A percentile compares a stretch with the other conserved stretches of the same genome.
These are phyloP conservation scores for Nothopassalora personata DNA, from an alignment of 2,329 filamentous ascomycete genomes.

Conservation along the genomic window DNA sequence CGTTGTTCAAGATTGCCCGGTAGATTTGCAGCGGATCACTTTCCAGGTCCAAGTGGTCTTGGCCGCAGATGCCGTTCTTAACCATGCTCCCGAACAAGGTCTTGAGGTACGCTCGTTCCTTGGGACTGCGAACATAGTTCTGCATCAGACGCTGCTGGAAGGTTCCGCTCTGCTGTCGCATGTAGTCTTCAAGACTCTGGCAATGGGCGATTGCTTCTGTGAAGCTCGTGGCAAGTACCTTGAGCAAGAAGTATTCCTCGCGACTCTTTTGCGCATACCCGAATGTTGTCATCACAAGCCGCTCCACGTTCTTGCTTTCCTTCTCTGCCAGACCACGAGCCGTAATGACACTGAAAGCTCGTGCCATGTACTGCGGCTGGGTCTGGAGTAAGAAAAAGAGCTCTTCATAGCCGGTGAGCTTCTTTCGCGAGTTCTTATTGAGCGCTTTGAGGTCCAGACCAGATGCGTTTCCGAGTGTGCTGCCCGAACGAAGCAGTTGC, in stretches of 20 bases:
- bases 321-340: constrained; percentile 83
- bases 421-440: constrained; percentile 93
- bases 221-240: constrained; percentile 75
- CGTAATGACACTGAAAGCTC: constrained; percentile 77
- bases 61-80: constrained; percentile 87
- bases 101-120: constrained; percentile 86
- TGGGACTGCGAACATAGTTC: constrained; percentile 84
- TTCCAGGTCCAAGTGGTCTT: constrained; percentile 83
- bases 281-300: constrained; percentile 92
- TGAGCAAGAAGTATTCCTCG: constrained; percentile 94
- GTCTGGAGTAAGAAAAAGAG: constrained; percentile 97
- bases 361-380: constrained; percentile 87
- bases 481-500: constrained; percentile 30
- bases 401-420: constrained; percentile 94
- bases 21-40: constrained; percentile 98
- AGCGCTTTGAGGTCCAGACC: constrained; percentile 91
- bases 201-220: constrained; percentile 78
- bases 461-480: constrained; percentile 54
- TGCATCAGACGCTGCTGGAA: constrained; percentile 86
- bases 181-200: constrained; percentile 71
- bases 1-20: constrained; percentile 89
- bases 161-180: constrained; percentile 68
- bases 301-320: constrained; percentile 86
- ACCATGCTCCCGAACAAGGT: constrained; percentile 81
- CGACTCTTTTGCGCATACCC: constrained; percentile 94